Base-by-base conservation (phyloP, 345 rosid species). In the Acer saccharum region DNA sequence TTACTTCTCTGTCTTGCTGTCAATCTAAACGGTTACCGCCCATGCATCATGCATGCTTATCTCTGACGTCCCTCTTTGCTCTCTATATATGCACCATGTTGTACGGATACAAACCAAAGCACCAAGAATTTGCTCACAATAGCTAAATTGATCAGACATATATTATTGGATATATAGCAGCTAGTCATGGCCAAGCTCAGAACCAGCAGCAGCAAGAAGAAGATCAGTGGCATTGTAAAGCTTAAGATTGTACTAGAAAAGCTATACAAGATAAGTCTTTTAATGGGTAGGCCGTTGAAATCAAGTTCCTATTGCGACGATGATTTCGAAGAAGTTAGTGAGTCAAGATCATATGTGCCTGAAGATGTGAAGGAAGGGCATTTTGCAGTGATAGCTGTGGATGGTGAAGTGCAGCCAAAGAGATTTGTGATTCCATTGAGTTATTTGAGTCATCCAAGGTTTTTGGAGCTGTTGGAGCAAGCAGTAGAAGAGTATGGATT, bases 401-500 rank as follows among this genome's bases (percentile, higher is more conserved):
- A 60, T 10, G 83, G 79, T 10, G 74, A 79, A 7, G 71, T 77
- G 7, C 71, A 71, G 3, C 73, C 77, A 0, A 77, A 76, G 81
- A 77, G 85, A 64, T 84, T 81, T 32, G 68, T 82, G 21, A 76
- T 82, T 20, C 78, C 85, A 1, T 48, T 79, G 76, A 77, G 75
- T 41, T 82, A 18, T 48, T 68, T 84, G 69, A 43, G 63, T 12
- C 85, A 84, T 39, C 85, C 85, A 20, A 29, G 12, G 61, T 84
- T 87, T 35, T 62, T 65, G 20, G 76, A 70, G 80, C 83, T 85
- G n/a, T 65, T 87, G 60, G 80, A 83, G 77, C 76, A 69, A 23
- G 86, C 90, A 13, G 88, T 81, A 18, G 88, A 87, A 23, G 88
- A 87, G 71, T 85, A 63, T 35, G 90, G 88, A 3, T 84, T 87